Evolutionary conservation across 75 land plant species (phyloP).

Genomic region (Pinus albicaulis): DNA sequence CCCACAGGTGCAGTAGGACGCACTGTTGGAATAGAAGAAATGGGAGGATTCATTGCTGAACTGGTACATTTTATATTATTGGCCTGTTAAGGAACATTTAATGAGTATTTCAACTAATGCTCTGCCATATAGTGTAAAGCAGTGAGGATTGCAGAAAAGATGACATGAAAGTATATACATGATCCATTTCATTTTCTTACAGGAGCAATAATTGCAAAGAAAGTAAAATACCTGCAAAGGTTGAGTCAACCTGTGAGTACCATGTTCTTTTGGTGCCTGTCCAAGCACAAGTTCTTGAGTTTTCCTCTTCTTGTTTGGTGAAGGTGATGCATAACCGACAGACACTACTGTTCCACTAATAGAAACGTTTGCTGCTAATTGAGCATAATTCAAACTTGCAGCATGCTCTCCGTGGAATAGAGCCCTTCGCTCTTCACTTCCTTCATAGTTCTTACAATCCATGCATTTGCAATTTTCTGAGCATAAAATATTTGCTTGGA

Average conservation of each 20-base stretch:
- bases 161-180: neutral
- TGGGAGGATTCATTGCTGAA: slow-evolving; percentile 17
- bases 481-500: slow-evolving; percentile 96
- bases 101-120: neutral
- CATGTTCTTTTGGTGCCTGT: slow-evolving; percentile 48
- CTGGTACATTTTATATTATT: slow-evolving; percentile 10
- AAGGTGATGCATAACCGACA: slow-evolving; percentile 67
- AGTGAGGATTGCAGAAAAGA: slow-evolving; percentile 4
- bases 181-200: neutral
- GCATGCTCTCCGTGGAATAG: slow-evolving; percentile 76
- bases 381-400: slow-evolving; percentile 47
- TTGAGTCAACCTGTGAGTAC: slow-evolving; percentile 34
- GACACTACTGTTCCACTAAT: slow-evolving; percentile 58
- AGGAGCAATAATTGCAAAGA: neutral
- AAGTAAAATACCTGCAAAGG: slow-evolving; percentile 50
- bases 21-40: slow-evolving; percentile 17
- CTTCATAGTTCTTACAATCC: slow-evolving; percentile 96
- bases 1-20: slow-evolving; percentile 17
- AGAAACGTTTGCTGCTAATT: slow-evolving; percentile 76
- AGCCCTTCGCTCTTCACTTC: slow-evolving; percentile 92
- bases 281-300: slow-evolving; percentile 71
- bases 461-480: slow-evolving; percentile 97
- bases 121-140: neutral
- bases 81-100: slow-evolving; percentile 19
- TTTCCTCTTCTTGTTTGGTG: slow-evolving; percentile 70